A percentile compares a stretch with the other conserved stretches of the same genome.
These are phyloP conservation scores for Pyrrhoderma lamaoense DNA, from an alignment of 1,284 basidiomycete genomes.

Conservation along the genomic window DNA sequence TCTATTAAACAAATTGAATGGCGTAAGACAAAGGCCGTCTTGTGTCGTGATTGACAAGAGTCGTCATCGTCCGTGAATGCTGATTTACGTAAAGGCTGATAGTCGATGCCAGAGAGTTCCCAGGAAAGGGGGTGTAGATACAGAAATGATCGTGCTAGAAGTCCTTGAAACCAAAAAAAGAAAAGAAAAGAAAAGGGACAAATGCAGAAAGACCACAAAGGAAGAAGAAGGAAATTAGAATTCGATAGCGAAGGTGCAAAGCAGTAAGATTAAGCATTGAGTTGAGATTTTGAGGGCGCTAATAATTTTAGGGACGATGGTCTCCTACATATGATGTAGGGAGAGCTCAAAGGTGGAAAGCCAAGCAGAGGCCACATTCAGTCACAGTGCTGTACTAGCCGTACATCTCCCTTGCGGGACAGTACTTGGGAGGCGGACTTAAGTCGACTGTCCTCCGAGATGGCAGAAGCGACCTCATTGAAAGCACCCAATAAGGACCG, in stretches of 20 bases:
- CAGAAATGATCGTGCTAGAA: neutral
- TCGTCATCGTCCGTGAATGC: constrained; percentile 23
- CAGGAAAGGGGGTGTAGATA: neutral
- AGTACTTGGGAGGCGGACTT: too few species aligned
- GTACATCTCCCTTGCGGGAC: too few species aligned
- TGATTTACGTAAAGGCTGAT: too few species aligned
- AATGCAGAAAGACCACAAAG: neutral
- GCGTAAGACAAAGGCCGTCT: constrained; percentile 19
- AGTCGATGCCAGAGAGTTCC: neutral
- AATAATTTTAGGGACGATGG: too few species aligned
- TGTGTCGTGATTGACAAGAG: constrained; percentile 46
- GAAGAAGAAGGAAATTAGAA: neutral
- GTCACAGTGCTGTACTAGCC: too few species aligned
- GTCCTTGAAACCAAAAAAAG: neutral
- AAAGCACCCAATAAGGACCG: neutral
- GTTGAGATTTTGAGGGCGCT: too few species aligned
- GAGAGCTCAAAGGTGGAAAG: too few species aligned
- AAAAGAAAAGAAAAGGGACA: neutral
- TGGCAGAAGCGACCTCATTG: neutral
- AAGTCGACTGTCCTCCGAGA: too few species aligned
- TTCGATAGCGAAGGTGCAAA: neutral
- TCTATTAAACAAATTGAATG: neutral
- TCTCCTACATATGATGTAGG: too few species aligned
- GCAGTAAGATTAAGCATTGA: too few species aligned
- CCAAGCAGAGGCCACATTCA: too few species aligned